Conservation (phyloP, 2,329 filamentous ascomycete genomes). For the Rutstroemia sydowiana region DNA sequence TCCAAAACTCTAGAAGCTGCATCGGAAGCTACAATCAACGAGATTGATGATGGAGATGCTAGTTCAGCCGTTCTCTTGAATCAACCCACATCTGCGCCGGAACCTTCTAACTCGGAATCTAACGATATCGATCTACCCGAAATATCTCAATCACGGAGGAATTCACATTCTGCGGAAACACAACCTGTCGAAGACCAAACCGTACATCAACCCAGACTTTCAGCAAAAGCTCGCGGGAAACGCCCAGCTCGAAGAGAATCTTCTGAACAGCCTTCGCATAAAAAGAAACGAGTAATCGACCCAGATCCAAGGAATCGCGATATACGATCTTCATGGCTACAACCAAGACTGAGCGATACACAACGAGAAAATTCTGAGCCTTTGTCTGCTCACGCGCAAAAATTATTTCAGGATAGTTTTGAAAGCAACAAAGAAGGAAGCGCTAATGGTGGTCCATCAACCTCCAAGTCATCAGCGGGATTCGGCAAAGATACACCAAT, state of each 20-base stretch:
- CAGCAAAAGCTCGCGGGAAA: conserved; percentile 23
- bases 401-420: too few species aligned
- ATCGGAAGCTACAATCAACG: background rate
- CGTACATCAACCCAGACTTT: background rate
- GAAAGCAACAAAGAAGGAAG: background rate
- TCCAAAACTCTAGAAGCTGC: background rate
- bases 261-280: conserved; percentile 7
- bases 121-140: background rate
- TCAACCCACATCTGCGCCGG: background rate
- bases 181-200: too few species aligned
- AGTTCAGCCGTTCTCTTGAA: conserved; percentile 4
- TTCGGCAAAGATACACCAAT: background rate
- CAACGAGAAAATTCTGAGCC: too few species aligned
- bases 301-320: conserved; percentile 7
- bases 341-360: background rate
- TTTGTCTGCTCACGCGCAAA: too few species aligned
- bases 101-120: background rate
- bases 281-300: conserved; percentile 13
- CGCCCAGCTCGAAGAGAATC: conserved; percentile 15
- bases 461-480: background rate
- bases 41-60: background rate
- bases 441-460: background rate
- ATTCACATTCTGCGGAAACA: background rate
- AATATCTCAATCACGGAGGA: background rate
- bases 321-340: conserved; percentile 1